Evolutionary conservation across 2,329 filamentous ascomycete species (phyloP).

Genomic region (Albophoma yamanashiensis): DNA sequence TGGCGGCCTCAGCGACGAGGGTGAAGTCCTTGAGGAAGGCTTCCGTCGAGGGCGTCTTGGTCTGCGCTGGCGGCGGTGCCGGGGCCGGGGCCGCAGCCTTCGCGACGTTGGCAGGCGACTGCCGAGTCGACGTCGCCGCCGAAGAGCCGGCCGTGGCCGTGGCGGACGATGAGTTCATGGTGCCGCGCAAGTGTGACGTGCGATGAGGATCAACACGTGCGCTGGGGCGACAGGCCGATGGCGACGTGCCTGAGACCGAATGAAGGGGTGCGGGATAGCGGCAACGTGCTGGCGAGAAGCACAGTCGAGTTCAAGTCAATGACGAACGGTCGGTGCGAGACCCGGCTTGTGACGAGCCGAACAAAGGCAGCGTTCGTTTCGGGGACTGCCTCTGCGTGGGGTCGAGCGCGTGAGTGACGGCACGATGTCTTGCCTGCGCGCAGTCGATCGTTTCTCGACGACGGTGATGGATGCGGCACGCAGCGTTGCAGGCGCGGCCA

Average conservation of each 20-base stretch:
- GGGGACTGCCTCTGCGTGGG: neutral
- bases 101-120: slow-evolving; percentile 17
- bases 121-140: slow-evolving; percentile 15
- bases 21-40: slow-evolving; percentile 70
- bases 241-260: neutral
- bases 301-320: neutral
- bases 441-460: neutral
- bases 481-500: neutral
- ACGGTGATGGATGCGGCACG: neutral
- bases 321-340: neutral
- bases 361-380: neutral
- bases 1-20: slow-evolving; percentile 84
- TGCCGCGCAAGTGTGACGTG: neutral
- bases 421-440: neutral
- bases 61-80: slow-evolving; percentile 16
- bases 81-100: slow-evolving; percentile 12
- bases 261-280: neutral
- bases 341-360: neutral
- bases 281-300: neutral
- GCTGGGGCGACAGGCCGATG: neutral
- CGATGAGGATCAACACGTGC: neutral
- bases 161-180: slow-evolving; percentile 20
- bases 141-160: neutral
- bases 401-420: neutral
- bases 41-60: slow-evolving; percentile 33